phyloP scores from a whole-genome alignment of 305 asterid genomes.

The Fraxinus dipetala region DNA sequence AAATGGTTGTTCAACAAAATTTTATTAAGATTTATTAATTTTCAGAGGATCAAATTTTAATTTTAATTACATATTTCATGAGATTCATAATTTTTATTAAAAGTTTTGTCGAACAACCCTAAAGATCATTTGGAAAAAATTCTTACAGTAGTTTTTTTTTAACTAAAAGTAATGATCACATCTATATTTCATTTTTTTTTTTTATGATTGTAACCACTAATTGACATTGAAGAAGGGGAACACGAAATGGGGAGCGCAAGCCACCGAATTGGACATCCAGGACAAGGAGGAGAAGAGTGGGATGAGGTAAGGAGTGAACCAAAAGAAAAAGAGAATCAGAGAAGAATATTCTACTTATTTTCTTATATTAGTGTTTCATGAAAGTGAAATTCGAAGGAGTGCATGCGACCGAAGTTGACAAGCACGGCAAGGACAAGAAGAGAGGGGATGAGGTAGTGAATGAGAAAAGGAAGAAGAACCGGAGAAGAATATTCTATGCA shows the following conservation, averaged over 20 bases:
- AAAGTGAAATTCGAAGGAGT: neutral
- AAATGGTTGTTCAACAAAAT: no score
- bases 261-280: neutral
- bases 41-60: neutral
- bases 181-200: neutral
- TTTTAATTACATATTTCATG: no score
- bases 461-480: neutral
- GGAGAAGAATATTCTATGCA: neutral
- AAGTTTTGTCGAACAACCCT: neutral
- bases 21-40: neutral
- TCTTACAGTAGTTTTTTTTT: neutral
- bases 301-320: neutral
- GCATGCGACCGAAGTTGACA: neutral
- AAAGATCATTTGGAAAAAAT: neutral
- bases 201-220: neutral
- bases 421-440: neutral
- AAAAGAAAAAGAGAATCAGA: neutral
- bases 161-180: neutral
- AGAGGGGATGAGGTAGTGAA: neutral
- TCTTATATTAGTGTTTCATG: neutral
- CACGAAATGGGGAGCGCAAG: neutral
- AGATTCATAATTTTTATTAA: neutral
- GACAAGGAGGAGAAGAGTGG: neutral
- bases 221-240: neutral
- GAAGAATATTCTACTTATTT: neutral